A percentile compares a stretch with the other conserved stretches of the same genome.
Conservation (phyloP, 2,329 filamentous ascomycete species). For the Fusarium anthophilum region DNA sequence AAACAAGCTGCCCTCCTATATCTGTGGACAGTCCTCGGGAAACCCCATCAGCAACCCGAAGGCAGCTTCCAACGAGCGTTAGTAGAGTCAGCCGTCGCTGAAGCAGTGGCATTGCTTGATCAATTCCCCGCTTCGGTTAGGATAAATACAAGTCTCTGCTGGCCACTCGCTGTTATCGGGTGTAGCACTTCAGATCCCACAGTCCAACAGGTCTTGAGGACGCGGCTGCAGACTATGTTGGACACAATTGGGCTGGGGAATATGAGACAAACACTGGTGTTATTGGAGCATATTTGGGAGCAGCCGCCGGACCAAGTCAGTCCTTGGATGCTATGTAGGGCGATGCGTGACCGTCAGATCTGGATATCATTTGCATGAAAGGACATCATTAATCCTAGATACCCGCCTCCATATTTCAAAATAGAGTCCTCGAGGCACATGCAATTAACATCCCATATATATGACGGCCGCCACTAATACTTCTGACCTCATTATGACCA, state of each 20-base stretch:
- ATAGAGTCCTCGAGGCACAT: constrained; percentile 15
- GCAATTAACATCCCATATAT: not conserved
- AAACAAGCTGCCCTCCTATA: constrained; percentile 57
- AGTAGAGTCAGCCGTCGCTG: constrained; percentile 43
- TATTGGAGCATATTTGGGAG: constrained; percentile 56
- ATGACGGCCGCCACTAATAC: not conserved
- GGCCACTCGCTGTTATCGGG: constrained; percentile 52
- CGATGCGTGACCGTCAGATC: constrained; percentile 58
- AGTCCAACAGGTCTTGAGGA: constrained; percentile 49
- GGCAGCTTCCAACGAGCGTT: constrained; percentile 37
- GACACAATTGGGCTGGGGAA: constrained; percentile 55
- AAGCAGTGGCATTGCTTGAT: constrained; percentile 45
- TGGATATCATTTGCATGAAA: constrained; percentile 59
- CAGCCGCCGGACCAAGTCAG: constrained; percentile 43
- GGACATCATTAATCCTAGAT: constrained; percentile 8
- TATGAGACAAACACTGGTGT: constrained; percentile 53
- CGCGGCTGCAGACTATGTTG: constrained; percentile 48
- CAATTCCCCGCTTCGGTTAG: constrained; percentile 46
- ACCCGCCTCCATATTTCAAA: constrained; percentile 12
- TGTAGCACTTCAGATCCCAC: constrained; percentile 48
- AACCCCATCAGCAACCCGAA: constrained; percentile 35
- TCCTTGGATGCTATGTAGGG: constrained; percentile 56
- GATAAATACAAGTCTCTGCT: constrained; percentile 54
- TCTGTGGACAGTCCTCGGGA: constrained; percentile 49
- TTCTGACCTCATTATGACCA: not conserved